A percentile compares a stretch with the other conserved stretches of the same genome.
Evolutionary conservation across 2,329 filamentous ascomycete genomes (phyloP).

Genomic region (Plenodomus biglobosus): DNA sequence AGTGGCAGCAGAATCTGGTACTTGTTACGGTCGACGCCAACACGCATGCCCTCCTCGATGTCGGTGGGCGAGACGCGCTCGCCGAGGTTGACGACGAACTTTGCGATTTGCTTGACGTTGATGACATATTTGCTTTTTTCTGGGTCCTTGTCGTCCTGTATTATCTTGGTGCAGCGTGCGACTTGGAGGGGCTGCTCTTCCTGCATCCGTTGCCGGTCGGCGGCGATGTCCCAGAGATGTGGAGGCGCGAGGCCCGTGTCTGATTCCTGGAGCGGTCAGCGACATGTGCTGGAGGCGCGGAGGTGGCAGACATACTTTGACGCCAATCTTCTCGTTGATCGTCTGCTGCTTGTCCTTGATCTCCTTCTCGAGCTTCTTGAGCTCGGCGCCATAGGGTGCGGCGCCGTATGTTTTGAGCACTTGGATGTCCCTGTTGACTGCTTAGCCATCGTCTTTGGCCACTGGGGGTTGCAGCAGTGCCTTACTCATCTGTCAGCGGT

Average conservation of each 20-base stretch:
- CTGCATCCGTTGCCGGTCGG: constrained; percentile 96
- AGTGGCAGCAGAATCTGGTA: constrained; percentile 97
- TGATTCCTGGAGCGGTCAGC: constrained; percentile 70
- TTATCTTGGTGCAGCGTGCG: constrained; percentile 98
- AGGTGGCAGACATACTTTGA: constrained; percentile 18
- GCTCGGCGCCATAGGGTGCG: constrained; percentile 86
- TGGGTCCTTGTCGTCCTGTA: constrained; percentile 90
- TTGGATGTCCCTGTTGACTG: constrained; percentile 79
- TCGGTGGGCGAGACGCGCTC: constrained; percentile 96
- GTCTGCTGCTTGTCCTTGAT: constrained; percentile 99
- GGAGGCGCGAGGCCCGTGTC: constrained; percentile 97
- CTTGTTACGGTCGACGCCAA: constrained; percentile 97
- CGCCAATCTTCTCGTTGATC: constrained; percentile 95
- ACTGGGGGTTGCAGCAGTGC: constrained; percentile 14
- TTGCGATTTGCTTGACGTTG: constrained; percentile 99
- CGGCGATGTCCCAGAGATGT: constrained; percentile 97
- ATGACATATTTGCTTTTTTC: constrained; percentile 99
- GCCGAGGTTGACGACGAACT: constrained; percentile 97
- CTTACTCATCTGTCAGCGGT: constrained; percentile 92
- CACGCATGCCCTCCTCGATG: constrained; percentile 99
- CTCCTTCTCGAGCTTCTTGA: constrained; percentile 98
- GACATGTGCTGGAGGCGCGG: not conserved
- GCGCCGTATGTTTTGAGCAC: constrained; percentile 99
- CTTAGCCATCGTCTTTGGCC: constrained; percentile 33
- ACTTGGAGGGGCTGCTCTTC: constrained; percentile 98